These are phyloP conservation scores for Leccinum pellstonianum DNA, from an alignment of 768 basidiomycete species.

Conservation along the genomic window DNA sequence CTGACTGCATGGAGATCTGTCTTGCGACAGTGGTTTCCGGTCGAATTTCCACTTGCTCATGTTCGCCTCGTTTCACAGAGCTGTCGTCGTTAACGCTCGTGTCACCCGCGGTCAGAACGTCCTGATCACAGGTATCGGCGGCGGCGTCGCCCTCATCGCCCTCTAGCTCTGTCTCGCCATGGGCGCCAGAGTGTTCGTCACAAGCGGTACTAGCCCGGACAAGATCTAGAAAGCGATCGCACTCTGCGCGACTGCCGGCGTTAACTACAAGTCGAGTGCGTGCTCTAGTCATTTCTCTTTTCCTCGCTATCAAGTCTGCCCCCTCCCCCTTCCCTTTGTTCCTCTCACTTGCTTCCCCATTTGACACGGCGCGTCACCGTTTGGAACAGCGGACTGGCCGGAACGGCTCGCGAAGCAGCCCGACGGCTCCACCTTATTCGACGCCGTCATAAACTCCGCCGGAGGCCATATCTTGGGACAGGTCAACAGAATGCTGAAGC, in stretches of 20 bases:
- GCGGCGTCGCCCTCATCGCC: constrained; percentile 77
- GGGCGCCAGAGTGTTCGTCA: constrained; percentile 81
- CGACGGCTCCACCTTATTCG: constrained; percentile 36
- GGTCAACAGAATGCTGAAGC: constrained; percentile 44
- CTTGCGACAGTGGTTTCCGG: background rate
- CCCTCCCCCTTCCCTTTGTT: background rate
- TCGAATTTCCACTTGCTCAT: background rate
- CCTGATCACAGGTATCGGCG: constrained; percentile 80
- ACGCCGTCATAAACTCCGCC: constrained; percentile 67
- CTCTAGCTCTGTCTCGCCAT: constrained; percentile 73
- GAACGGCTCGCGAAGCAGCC: constrained; percentile 39
- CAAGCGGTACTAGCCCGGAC: constrained; percentile 57
- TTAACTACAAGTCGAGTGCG: constrained; percentile 67
- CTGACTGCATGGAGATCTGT: constrained; percentile 82
- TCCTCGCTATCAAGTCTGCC: background rate
- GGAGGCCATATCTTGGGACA: constrained; percentile 63
- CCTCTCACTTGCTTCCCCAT: background rate
- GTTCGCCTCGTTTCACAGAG: constrained; percentile 42
- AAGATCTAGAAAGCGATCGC: constrained; percentile 67
- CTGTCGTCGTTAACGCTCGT: constrained; percentile 60
- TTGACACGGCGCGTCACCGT: background rate
- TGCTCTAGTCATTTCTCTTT: background rate
- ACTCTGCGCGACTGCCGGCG: constrained; percentile 77
- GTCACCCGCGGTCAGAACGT: constrained; percentile 67
- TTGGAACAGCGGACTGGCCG: constrained; percentile 49